phyloP scores from a whole-genome alignment of 352 stramenopile species.

The Phytopythium litorale region DNA sequence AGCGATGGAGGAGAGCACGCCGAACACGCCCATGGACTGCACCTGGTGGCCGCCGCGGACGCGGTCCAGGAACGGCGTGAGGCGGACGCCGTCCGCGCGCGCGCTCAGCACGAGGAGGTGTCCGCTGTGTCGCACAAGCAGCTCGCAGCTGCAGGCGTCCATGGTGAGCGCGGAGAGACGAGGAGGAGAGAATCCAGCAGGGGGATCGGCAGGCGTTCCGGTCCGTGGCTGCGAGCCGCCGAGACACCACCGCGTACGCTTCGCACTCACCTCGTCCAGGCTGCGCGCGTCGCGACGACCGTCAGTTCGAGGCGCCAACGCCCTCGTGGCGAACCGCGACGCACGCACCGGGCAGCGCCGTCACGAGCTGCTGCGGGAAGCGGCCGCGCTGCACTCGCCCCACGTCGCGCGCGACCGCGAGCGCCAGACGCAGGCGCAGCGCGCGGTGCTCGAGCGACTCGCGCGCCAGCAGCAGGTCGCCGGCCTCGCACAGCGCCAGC shows the following conservation, averaged over 20 bases:
- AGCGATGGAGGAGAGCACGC: not conserved
- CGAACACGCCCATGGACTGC: not conserved
- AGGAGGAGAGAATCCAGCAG: not conserved
- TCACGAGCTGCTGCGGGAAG: constrained; percentile 43
- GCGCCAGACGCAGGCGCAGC: constrained; percentile 34
- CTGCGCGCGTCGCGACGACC: constrained; percentile 8
- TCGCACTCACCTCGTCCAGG: constrained; percentile 28
- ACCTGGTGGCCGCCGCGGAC: constrained; percentile 5
- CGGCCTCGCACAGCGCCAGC: constrained; percentile 47
- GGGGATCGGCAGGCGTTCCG: not conserved
- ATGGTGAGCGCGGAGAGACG: not conserved
- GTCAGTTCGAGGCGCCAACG: constrained; percentile 8
- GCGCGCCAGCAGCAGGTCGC: constrained; percentile 50
- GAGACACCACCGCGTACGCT: too few relatives aligned
- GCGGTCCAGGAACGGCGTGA: constrained; percentile 22
- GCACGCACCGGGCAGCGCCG: constrained; percentile 34
- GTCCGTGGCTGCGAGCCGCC: too few relatives aligned
- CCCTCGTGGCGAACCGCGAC: not conserved
- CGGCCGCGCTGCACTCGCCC: constrained; percentile 36
- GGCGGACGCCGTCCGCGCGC: constrained; percentile 15
- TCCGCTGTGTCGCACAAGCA: constrained; percentile 26
- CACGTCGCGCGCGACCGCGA: constrained; percentile 42
- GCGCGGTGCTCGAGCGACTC: constrained; percentile 30
- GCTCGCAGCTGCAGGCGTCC: constrained; percentile 15
- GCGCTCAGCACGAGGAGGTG: constrained; percentile 14